Conservation (phyloP, 495 filamentous ascomycete genomes). For the Cairneyella variabilis region DNA sequence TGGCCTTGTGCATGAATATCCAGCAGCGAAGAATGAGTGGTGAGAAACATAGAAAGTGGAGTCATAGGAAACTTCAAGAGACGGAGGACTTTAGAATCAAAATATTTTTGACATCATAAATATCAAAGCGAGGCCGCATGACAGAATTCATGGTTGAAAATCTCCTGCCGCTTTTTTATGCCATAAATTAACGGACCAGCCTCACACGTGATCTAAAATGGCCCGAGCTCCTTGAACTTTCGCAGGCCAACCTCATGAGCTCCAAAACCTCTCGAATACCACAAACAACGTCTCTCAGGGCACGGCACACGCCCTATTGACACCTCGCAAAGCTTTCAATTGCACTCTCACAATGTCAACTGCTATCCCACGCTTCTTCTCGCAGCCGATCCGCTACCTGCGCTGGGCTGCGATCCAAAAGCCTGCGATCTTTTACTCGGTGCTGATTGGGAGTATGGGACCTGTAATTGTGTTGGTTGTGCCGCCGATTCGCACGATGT, state of each 20-base stretch:
- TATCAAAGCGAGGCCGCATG: too few species aligned
- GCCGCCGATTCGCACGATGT: constrained; percentile 60
- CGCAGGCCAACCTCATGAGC: constrained; percentile 5
- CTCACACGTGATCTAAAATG: constrained; percentile 25
- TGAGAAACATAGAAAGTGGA: too few species aligned
- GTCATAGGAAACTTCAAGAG: too few species aligned
- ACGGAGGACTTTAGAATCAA: too few species aligned
- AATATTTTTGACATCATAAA: too few species aligned
- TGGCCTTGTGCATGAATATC: too few species aligned
- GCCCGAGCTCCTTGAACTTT: constrained; percentile 21
- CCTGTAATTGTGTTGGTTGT: constrained; percentile 63
- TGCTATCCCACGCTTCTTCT: constrained; percentile 72
- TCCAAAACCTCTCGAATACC: background rate
- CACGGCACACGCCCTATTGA: too few species aligned
- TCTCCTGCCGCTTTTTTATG: too few species aligned
- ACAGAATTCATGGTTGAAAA: too few species aligned
- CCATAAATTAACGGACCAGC: too few species aligned
- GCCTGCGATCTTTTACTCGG: constrained; percentile 84
- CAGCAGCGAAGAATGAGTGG: too few species aligned
- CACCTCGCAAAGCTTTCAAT: background rate
- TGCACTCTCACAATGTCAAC: constrained; percentile 46
- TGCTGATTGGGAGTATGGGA: constrained; percentile 65
- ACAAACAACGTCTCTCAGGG: too few species aligned
- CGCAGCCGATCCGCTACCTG: constrained; percentile 72
- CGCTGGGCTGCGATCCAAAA: constrained; percentile 83